Conservation (phyloP, 352 stramenopile genomes). For the Globisporangium okanoganense region DNA sequence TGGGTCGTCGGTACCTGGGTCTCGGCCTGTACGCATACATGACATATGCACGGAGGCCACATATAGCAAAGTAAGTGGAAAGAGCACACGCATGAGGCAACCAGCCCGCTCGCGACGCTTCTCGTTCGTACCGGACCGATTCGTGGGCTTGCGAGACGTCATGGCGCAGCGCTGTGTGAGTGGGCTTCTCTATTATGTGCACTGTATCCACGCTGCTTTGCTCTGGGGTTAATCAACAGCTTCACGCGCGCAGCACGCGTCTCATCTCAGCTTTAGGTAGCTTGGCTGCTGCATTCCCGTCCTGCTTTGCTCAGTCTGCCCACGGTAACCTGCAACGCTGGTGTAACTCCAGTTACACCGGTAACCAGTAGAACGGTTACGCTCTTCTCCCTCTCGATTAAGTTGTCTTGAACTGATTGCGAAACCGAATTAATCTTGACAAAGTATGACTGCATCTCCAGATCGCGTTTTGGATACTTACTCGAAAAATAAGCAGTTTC, state of each 20-base stretch:
- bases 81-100: no score
- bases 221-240: neutral
- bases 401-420: slow-evolving; percentile 3
- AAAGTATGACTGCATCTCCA: neutral
- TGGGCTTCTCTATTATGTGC: neutral
- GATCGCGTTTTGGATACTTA: neutral
- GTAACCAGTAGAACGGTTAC: neutral
- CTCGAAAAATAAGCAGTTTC: neutral
- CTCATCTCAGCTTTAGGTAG: neutral
- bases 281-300: neutral
- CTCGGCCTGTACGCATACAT: neutral
- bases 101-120: neutral
- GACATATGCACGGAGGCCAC: neutral
- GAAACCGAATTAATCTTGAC: neutral
- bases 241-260: neutral
- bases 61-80: neutral
- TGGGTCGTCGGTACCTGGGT: neutral
- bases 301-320: neutral
- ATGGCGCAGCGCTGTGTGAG: neutral
- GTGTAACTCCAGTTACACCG: neutral
- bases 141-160: slow-evolving; percentile 9
- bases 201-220: neutral
- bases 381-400: neutral
- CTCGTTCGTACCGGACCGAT: slow-evolving; percentile 5
- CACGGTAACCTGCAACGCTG: neutral